These are phyloP conservation scores for Trichophyton simii DNA, from an alignment of 2,329 filamentous ascomycete genomes.

Conservation along the genomic window DNA sequence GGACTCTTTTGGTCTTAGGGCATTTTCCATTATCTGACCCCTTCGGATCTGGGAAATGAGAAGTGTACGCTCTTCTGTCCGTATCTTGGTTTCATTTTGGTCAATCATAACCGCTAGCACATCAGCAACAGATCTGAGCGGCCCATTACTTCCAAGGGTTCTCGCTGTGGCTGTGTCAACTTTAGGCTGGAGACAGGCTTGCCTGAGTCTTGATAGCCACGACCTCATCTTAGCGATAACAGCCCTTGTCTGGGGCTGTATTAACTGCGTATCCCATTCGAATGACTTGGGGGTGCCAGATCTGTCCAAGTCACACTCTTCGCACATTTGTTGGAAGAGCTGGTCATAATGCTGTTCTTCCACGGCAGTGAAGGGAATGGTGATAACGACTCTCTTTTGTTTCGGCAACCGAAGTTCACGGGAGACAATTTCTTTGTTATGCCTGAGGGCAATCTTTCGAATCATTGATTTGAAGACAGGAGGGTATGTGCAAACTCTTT, in stretches of 20 bases:
- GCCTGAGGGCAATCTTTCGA: conserved; percentile 59
- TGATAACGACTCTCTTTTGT: conserved; percentile 78
- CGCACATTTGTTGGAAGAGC: conserved; percentile 62
- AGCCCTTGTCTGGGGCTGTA: conserved; percentile 25
- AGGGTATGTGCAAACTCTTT: conserved; percentile 51
- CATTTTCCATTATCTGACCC: conserved; percentile 70
- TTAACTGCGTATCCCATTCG: conserved; percentile 50
- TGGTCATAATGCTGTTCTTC: conserved; percentile 81
- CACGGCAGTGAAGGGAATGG: conserved; percentile 75
- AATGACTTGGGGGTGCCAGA: conserved; percentile 50
- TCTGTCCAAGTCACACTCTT: conserved; percentile 52
- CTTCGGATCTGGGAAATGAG: conserved; percentile 52
- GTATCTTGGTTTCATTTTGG: conserved; percentile 56
- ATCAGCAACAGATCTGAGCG: conserved; percentile 69
- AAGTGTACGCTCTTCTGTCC: conserved; percentile 55
- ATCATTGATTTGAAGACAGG: conserved; percentile 58
- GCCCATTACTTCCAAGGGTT: conserved; percentile 52
- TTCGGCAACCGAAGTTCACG: conserved; percentile 66
- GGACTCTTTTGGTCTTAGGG: conserved; percentile 53
- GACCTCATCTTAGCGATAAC: conserved; percentile 60
- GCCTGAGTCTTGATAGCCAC: conserved; percentile 66
- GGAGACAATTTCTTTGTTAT: conserved; percentile 71
- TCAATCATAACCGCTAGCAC: conserved; percentile 88
- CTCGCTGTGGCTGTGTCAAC: conserved; percentile 56
- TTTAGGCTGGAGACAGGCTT: conserved; percentile 77